Percentiles rank a stretch among this genome's conserved stretches.
Conservation (phyloP, 139 green algal species). For the Chlamydomonas asymmetrica region DNA sequence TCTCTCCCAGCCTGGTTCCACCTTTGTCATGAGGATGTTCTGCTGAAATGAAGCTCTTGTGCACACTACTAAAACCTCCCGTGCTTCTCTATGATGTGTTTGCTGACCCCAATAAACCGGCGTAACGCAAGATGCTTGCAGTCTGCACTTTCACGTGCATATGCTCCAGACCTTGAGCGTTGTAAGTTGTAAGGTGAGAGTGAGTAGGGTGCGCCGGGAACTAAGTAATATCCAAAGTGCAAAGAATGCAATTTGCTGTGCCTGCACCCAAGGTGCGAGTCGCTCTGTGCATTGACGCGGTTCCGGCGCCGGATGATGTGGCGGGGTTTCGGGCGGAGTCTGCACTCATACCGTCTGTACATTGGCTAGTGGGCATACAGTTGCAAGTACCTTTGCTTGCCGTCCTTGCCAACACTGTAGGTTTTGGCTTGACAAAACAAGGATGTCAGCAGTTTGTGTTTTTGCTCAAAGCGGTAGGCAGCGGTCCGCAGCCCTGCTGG, state of each 20-base stretch:
- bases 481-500: too few species aligned
- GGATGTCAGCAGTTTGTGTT: too few species aligned
- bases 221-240: neutral
- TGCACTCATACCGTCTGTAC: too few species aligned
- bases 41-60: neutral
- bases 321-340: too few species aligned
- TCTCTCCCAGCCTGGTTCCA: slow-evolving; percentile 38
- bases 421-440: too few species aligned
- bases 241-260: neutral
- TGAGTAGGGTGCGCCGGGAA: too few species aligned
- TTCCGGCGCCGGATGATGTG: too few species aligned
- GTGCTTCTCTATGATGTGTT: neutral
- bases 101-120: neutral
- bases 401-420: too few species aligned
- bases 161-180: neutral
- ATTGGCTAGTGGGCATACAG: too few species aligned
- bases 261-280: neutral
- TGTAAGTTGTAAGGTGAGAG: neutral
- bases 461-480: too few species aligned
- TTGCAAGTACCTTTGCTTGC: too few species aligned
- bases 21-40: neutral
- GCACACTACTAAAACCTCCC: neutral
- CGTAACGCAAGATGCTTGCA: neutral
- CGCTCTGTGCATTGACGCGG: too few species aligned
- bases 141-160: neutral